These are phyloP conservation scores for Aspergillus kassunensis DNA, from an alignment of 495 filamentous ascomycete genomes.

Conservation along the genomic window DNA sequence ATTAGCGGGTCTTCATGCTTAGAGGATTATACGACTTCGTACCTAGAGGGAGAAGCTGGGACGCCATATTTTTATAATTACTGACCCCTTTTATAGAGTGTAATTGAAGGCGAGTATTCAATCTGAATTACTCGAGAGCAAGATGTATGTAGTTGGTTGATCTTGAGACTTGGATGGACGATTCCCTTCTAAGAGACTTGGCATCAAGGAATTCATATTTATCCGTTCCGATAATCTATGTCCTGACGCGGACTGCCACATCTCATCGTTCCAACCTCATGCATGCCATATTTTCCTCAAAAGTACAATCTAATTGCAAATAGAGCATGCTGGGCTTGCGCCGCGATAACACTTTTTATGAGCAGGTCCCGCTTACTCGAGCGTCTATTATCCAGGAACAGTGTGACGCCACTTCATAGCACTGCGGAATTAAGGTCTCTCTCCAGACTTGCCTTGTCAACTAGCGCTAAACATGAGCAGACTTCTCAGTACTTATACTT, in stretches of 20 bases:
- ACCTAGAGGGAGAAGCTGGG: constrained; percentile 78
- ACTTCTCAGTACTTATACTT: not conserved
- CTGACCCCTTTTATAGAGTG: not conserved
- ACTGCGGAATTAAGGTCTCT: not conserved
- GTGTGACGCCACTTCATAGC: not conserved
- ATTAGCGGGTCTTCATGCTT: constrained; percentile 18
- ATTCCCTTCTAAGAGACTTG: constrained; percentile 7
- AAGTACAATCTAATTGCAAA: not conserved
- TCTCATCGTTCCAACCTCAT: no score
- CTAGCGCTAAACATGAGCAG: not conserved
- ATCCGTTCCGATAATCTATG: constrained; percentile 4
- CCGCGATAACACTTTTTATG: not conserved
- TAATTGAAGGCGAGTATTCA: not conserved
- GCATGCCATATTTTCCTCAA: not conserved
- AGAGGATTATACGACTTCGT: constrained; percentile 10
- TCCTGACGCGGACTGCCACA: no score
- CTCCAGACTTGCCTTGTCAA: not conserved
- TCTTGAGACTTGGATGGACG: constrained; percentile 4
- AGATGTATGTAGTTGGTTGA: not conserved
- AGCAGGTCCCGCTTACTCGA: not conserved
- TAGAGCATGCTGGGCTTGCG: not conserved
- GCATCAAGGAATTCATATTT: constrained; percentile 1
- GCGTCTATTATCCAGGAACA: not conserved
- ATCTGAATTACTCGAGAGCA: not conserved
- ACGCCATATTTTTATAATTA: constrained; percentile 56